phyloP scores from a whole-genome alignment of 345 rosid species.

The Rhizophora apiculata region DNA sequence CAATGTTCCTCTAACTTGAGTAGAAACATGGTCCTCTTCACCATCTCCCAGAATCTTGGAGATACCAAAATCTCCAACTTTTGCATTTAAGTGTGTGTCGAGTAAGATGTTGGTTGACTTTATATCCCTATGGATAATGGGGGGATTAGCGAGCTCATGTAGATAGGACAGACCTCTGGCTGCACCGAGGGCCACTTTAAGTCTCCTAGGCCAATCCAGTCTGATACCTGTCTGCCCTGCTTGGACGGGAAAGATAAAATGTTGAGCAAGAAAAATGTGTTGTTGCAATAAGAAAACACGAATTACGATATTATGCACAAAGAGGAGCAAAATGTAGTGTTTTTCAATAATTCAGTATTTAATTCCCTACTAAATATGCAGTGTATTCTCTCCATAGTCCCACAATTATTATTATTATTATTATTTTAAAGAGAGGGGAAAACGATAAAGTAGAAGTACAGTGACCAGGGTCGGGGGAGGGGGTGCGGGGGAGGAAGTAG shows the following conservation, averaged over 20 bases:
- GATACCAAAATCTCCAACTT: slow-evolving; percentile 93
- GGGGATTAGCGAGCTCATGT: slow-evolving; percentile 94
- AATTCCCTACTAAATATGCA: too few species aligned
- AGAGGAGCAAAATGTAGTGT: too few species aligned
- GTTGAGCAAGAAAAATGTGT: too few species aligned
- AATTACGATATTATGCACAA: not conserved
- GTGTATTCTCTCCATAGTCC: too few species aligned
- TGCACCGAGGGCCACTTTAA: slow-evolving; percentile 70
- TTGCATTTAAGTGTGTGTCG: slow-evolving; percentile 72
- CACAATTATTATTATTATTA: too few species aligned
- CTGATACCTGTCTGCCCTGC: slow-evolving; percentile 78
- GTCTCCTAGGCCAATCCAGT: slow-evolving; percentile 78
- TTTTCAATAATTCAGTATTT: too few species aligned
- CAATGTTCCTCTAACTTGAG: slow-evolving; percentile 98
- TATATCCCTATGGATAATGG: slow-evolving; percentile 90
- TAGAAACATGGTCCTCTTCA: slow-evolving; percentile 66
- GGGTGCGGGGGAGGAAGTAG: too few species aligned
- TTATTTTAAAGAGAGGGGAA: too few species aligned
- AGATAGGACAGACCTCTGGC: slow-evolving; percentile 83
- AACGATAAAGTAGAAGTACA: too few species aligned
- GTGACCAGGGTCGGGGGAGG: too few species aligned
- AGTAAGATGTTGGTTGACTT: slow-evolving; percentile 80
- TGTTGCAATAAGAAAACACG: too few species aligned
- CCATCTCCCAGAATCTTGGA: slow-evolving; percentile 60
- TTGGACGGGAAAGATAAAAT: not conserved